These are phyloP conservation scores for Didymosphaeria variabile DNA, from an alignment of 2,329 filamentous ascomycete species.

Conservation along the genomic window DNA sequence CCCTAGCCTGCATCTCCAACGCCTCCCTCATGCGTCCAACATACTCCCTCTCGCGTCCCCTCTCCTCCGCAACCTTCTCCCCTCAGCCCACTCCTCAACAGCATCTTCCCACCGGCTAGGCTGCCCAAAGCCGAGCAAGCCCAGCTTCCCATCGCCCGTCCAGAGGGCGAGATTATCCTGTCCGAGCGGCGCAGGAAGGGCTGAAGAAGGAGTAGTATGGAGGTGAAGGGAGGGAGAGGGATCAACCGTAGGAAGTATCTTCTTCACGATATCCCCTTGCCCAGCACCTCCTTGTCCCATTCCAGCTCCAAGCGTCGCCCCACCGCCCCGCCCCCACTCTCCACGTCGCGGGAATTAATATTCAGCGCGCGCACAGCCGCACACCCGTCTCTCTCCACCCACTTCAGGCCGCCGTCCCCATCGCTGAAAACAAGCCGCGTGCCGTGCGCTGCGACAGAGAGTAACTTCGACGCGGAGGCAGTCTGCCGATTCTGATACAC, in stretches of 20 bases:
- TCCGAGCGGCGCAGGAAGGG: slow-evolving; percentile 39
- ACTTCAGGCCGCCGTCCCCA: slow-evolving; percentile 83
- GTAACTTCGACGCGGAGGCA: slow-evolving; percentile 78
- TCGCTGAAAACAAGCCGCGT: slow-evolving; percentile 84
- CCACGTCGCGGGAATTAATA: slow-evolving; percentile 64
- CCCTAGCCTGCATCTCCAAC: slow-evolving; percentile 79
- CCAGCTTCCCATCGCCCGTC: slow-evolving; percentile 83
- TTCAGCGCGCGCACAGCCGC: slow-evolving; percentile 56
- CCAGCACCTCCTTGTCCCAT: no score
- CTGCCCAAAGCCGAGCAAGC: slow-evolving; percentile 66
- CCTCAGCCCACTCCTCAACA: slow-evolving; percentile 40
- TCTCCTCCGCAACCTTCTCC: slow-evolving; percentile 53
- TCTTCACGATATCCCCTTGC: slow-evolving; percentile 77
- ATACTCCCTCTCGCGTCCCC: slow-evolving; percentile 70
- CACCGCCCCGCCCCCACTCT: not conserved
- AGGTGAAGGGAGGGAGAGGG: no score
- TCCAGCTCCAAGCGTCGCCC: slow-evolving; percentile 22
- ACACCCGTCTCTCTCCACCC: slow-evolving; percentile 85
- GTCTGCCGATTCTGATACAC: slow-evolving; percentile 76
- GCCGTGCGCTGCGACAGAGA: slow-evolving; percentile 84
- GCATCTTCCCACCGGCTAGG: slow-evolving; percentile 30
- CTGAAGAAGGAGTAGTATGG: no score
- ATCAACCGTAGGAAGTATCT: slow-evolving; percentile 70
- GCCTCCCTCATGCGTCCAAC: slow-evolving; percentile 76
- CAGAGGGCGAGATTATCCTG: slow-evolving; percentile 79